Evolutionary conservation across 2,329 filamentous ascomycete genomes (phyloP).

Genomic region (Trichophaea hybrida): DNA sequence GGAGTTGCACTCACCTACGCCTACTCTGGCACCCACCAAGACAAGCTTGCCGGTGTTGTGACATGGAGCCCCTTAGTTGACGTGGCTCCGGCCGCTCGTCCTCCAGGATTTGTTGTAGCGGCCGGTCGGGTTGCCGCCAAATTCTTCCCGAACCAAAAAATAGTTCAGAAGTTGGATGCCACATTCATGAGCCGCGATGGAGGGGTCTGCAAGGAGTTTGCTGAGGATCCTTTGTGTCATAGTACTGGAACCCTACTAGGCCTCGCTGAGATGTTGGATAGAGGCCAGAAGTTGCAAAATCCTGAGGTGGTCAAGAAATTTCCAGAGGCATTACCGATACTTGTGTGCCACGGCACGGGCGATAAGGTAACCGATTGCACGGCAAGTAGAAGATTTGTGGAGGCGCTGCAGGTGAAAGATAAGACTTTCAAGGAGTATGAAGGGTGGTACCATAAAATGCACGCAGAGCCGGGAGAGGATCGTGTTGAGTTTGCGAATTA

Average conservation of each 20-base stretch:
- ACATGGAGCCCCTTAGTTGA: constrained; percentile 55
- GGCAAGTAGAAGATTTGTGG: constrained; percentile 50
- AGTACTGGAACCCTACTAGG: constrained; percentile 77
- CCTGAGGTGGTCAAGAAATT: constrained; percentile 34
- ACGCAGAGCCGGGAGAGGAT: constrained; percentile 41
- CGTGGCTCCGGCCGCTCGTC: constrained; percentile 51
- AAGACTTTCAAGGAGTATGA: constrained; percentile 59
- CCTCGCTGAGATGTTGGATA: constrained; percentile 60
- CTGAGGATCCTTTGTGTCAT: constrained; percentile 58
- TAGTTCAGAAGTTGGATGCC: constrained; percentile 50
- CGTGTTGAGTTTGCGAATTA: constrained; percentile 38
- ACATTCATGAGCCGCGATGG: constrained; percentile 54
- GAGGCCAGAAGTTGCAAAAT: constrained; percentile 32
- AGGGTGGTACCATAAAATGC: constrained; percentile 63
- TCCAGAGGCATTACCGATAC: constrained; percentile 45
- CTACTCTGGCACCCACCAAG: constrained; percentile 30
- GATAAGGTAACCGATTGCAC: constrained; percentile 46
- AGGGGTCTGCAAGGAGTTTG: constrained; percentile 45
- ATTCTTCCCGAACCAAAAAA: constrained; percentile 52
- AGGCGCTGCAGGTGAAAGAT: constrained; percentile 45
- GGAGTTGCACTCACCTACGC: constrained; percentile 54
- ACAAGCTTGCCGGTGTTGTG: constrained; percentile 31
- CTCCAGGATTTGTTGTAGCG: constrained; percentile 47
- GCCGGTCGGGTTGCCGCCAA: constrained; percentile 53
- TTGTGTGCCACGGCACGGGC: constrained; percentile 59